phyloP scores from a whole-genome alignment of 306 rosid species.

The Castanospermum australe region DNA sequence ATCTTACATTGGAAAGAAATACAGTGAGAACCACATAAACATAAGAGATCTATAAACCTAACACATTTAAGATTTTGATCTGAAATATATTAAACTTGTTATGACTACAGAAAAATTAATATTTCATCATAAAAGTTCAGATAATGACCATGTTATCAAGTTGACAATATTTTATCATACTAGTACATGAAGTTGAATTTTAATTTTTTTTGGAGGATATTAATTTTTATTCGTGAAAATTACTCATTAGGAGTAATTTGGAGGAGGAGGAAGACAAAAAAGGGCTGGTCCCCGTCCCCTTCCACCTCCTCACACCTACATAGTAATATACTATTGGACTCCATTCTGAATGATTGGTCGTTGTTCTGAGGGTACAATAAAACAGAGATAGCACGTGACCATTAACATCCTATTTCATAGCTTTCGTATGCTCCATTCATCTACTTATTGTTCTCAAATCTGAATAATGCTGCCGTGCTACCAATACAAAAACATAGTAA shows the following conservation, averaged over 20 bases:
- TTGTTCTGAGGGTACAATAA: constrained; percentile 9
- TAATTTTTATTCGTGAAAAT: neutral
- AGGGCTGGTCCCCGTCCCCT: neutral
- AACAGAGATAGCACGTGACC: neutral
- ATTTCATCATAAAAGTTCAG: too few relatives aligned
- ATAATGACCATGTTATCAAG: too few relatives aligned
- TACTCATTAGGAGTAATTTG: neutral
- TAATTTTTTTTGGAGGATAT: neutral
- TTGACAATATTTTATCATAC: too few relatives aligned
- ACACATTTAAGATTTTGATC: too few relatives aligned
- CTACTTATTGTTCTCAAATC: neutral
- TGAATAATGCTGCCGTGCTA: neutral
- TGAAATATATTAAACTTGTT: too few relatives aligned
- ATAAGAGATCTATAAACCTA: too few relatives aligned
- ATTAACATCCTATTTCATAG: neutral
- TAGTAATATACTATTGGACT: neutral
- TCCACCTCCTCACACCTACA: neutral
- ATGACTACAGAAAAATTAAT: too few relatives aligned
- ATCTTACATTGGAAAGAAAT: too few relatives aligned
- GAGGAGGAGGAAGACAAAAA: neutral
- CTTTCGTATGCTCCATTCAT: neutral
- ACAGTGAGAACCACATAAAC: too few relatives aligned
- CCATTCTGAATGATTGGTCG: neutral
- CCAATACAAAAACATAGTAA: neutral
- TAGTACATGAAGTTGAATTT: neutral